A percentile compares a stretch with the other conserved stretches of the same genome.
These are phyloP conservation scores for Nicotiana tomentosiformis DNA, from an alignment of 257 asterid genomes.

Conservation along the genomic window DNA sequence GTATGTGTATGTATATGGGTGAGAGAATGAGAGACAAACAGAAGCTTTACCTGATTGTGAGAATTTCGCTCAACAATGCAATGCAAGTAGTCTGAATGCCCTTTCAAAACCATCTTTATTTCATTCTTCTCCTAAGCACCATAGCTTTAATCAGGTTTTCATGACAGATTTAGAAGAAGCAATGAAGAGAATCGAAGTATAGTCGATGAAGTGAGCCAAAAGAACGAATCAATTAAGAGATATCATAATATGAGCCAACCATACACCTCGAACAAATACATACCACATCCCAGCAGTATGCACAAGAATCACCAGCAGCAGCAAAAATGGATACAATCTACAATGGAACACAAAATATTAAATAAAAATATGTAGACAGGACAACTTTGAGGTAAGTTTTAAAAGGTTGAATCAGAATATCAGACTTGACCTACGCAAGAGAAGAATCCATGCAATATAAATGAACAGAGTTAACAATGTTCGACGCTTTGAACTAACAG, in stretches of 20 bases:
- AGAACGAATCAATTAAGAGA: neutral
- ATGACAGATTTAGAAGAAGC: neutral
- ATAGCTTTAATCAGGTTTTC: neutral
- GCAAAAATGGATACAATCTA: conserved; percentile 79
- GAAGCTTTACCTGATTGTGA: conserved; percentile 57
- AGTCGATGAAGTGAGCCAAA: neutral
- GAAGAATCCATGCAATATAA: neutral
- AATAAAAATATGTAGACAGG: neutral
- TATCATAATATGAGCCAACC: neutral
- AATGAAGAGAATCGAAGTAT: neutral
- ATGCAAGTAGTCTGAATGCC: conserved; percentile 81
- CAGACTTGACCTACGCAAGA: neutral
- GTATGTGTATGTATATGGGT: neutral
- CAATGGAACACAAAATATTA: neutral
- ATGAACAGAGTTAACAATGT: neutral
- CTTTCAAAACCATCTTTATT: conserved; percentile 75
- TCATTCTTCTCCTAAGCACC: conserved; percentile 55
- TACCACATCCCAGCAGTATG: conserved; percentile 99
- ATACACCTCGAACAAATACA: conserved; percentile 28
- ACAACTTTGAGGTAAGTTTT: neutral
- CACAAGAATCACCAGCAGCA: conserved; percentile 93
- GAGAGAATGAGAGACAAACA: conserved; percentile 1
- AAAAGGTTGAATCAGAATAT: neutral
- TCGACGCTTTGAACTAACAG: neutral
- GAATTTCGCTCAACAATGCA: conserved; percentile 59